Evolutionary conservation across 495 filamentous ascomycete species (phyloP).

Genomic region (Tuber indicum): DNA sequence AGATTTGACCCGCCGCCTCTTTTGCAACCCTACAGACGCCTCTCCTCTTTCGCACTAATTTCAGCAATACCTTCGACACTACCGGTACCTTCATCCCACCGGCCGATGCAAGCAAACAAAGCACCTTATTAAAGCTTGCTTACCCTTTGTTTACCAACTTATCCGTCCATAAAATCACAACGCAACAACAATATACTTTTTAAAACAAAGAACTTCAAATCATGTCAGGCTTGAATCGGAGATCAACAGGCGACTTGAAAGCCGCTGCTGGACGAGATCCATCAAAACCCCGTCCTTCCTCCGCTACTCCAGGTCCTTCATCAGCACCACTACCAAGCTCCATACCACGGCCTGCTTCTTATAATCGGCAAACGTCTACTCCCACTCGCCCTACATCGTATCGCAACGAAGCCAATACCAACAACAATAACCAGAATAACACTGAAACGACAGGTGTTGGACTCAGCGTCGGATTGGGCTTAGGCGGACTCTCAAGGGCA

Average conservation of each 20-base stretch:
- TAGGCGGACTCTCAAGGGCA: not conserved
- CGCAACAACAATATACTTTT: not conserved
- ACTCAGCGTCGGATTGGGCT: constrained; percentile 18
- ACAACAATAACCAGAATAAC: not conserved
- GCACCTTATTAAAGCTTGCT: not conserved
- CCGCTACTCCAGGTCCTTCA: constrained; percentile 5
- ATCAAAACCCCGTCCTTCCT: constrained; percentile 23
- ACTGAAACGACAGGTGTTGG: constrained; percentile 10
- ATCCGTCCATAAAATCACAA: not conserved
- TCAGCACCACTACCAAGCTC: constrained; percentile 8
- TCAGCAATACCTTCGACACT: not conserved
- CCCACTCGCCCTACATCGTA: not conserved
- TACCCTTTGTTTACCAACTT: not conserved
- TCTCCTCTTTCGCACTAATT: not conserved
- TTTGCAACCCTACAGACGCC: not conserved
- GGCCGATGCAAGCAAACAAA: not conserved
- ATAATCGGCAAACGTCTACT: constrained; percentile 2
- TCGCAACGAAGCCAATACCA: constrained; percentile 1
- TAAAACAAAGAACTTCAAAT: constrained; percentile 20
- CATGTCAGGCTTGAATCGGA: constrained; percentile 12
- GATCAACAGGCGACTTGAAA: constrained; percentile 15
- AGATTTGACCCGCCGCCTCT: not conserved
- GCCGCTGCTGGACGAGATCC: constrained; percentile 1
- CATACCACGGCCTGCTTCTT: constrained; percentile 9
- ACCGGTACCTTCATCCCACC: not conserved